Evolutionary conservation across 495 filamentous ascomycete species (phyloP).

Genomic region (Xanthoparmelia taractica): DNA sequence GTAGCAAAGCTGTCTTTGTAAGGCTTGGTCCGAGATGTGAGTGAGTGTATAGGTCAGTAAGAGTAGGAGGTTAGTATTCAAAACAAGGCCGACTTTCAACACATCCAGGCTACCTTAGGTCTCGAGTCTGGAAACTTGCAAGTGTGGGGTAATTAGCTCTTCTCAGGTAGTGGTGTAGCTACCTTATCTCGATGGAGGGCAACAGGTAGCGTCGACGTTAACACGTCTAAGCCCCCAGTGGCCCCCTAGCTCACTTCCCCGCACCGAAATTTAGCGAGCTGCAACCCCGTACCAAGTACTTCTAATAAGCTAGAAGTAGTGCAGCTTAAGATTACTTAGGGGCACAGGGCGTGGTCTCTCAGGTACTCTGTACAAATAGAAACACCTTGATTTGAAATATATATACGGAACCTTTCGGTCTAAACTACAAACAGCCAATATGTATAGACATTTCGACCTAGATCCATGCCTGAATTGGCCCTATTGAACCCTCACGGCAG

Average conservation of each 20-base stretch:
- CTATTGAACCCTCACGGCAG: neutral
- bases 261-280: slow-evolving; percentile 5
- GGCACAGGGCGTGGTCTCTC: neutral
- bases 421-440: too few species aligned
- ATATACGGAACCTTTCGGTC: too few species aligned
- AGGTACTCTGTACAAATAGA: neutral
- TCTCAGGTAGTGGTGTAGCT: too few species aligned
- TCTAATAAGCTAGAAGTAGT: too few species aligned
- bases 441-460: neutral
- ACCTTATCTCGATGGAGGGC: neutral
- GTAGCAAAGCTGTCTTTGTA: slow-evolving; percentile 12
- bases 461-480: neutral
- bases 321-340: neutral
- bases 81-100: slow-evolving; percentile 4
- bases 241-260: neutral
- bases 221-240: too few species aligned
- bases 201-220: neutral
- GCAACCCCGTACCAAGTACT: too few species aligned
- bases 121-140: slow-evolving; percentile 1
- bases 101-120: neutral
- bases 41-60: slow-evolving; percentile 10
- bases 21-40: neutral
- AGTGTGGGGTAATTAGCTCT: slow-evolving; percentile 16
- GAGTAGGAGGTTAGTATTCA: neutral
- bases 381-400: neutral